Evolutionary conservation across 2,329 filamentous ascomycete species (phyloP).

Genomic region (Fusarium beomiforme): DNA sequence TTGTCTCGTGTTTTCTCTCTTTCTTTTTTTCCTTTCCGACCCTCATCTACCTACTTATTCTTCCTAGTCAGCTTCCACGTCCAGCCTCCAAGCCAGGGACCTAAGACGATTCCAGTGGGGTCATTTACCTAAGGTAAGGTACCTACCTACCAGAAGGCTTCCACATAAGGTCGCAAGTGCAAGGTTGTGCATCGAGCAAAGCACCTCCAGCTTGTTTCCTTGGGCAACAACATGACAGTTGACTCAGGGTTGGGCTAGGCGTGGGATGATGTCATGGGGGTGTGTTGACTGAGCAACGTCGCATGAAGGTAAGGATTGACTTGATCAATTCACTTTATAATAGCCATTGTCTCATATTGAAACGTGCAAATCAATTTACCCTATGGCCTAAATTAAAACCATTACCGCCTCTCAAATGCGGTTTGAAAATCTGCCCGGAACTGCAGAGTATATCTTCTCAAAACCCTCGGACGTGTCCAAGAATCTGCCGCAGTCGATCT

Average conservation of each 20-base stretch:
- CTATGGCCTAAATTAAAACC: not conserved
- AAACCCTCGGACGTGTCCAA: constrained; percentile 50
- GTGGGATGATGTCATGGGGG: constrained; percentile 44
- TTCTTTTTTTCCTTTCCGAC: not conserved
- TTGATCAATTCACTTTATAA: not conserved
- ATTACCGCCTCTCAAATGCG: not conserved
- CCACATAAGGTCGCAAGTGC: constrained; percentile 25
- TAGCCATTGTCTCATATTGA: not conserved
- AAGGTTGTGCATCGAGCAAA: constrained; percentile 30
- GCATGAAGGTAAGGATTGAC: not conserved
- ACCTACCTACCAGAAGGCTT: constrained; percentile 9
- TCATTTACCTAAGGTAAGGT: no score
- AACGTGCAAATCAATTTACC: not conserved
- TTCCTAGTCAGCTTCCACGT: constrained; percentile 14
- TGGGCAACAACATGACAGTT: constrained; percentile 27
- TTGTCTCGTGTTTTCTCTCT: constrained; percentile 5
- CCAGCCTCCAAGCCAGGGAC: constrained; percentile 29
- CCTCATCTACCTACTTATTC: constrained; percentile 4
- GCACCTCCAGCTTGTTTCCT: constrained; percentile 18
- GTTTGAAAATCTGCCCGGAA: not conserved
- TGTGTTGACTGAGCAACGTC: constrained; percentile 47
- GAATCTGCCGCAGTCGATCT: constrained; percentile 49
- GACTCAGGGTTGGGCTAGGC: constrained; percentile 12
- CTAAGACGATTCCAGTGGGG: constrained; percentile 36
- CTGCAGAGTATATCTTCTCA: constrained; percentile 16